Base-by-base conservation (phyloP, 164 flowering plant species). In the Tetrastigma voinierianum region DNA sequence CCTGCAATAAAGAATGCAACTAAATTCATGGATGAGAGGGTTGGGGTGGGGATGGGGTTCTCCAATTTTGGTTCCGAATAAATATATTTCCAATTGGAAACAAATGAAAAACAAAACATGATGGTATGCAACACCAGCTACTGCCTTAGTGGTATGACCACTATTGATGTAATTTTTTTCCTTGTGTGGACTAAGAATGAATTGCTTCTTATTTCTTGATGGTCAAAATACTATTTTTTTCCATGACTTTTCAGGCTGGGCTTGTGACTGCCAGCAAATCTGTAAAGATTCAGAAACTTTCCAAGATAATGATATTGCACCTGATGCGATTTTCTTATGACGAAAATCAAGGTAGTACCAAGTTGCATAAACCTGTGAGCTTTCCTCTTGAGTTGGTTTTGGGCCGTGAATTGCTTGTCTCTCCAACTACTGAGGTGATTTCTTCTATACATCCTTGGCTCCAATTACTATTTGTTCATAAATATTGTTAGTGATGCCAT, bases 231-330 rank as follows among this genome's bases (percentile, higher is more conserved):
- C 5, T 65, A 44, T 51, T 59, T 20, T 57, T 40, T 63, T 19
- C 44, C 15, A 52, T 53, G n/a, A 46, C 51, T 17, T 57, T 70
- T 61, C 83, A 87, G 94, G 83, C 79, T 67, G 87, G 84, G 44
- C 78, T 90, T 10, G 99, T 90, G 66, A 76, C 78, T 77, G 99
- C 99, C 23, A 91, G 84, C 70, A 96, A 93, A 70, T 84, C 93
- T 46, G 72, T 90, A 8, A 80, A 87, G 78, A 90, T 96, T 70
- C 89, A 88, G 67, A 74, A 73, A n/a, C 91, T 87, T 55, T 83
- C 99, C 59, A 85, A 86, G 84, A 80, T 96, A 59, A 77, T 96
- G 99, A 87, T 96, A 67, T 65, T 96, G 81, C 99, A 96, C 75
- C 75, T 96, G 67, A 96, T 84, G 97, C 91, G 99, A n/a, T 96